phyloP scores from a whole-genome alignment of 1,284 basidiomycete genomes.

The Malassezia nana region DNA sequence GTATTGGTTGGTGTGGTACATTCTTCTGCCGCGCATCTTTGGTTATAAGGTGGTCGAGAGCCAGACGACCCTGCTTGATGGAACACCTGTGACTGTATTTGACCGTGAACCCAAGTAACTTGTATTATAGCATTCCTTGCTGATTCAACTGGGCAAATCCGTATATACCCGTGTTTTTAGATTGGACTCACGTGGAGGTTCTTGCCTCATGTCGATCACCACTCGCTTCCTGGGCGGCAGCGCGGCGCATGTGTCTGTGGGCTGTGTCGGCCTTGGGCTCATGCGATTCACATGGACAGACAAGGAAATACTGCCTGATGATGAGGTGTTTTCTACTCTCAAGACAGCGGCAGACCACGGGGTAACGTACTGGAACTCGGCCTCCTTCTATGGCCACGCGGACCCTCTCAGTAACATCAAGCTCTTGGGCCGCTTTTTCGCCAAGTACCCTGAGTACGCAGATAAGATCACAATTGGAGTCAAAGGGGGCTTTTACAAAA shows the following conservation, averaged over 20 bases:
- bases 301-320: slow-evolving; percentile 51
- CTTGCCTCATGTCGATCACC: neutral
- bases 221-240: slow-evolving; percentile 24
- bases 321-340: slow-evolving; percentile 58
- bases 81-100: slow-evolving; percentile 53
- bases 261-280: slow-evolving; percentile 31
- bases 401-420: slow-evolving; percentile 50
- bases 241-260: slow-evolving; percentile 22
- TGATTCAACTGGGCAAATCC: neutral
- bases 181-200: neutral
- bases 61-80: slow-evolving; percentile 51
- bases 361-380: slow-evolving; percentile 51
- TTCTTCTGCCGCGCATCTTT: slow-evolving; percentile 54
- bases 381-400: slow-evolving; percentile 52
- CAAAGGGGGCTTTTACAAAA: slow-evolving; percentile 51
- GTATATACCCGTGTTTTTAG: neutral
- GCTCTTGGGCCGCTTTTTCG: slow-evolving; percentile 52
- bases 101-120: slow-evolving; percentile 1
- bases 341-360: slow-evolving; percentile 56
- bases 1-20: slow-evolving; percentile 56
- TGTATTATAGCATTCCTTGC: neutral
- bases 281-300: slow-evolving; percentile 32
- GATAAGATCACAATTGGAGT: slow-evolving; percentile 54
- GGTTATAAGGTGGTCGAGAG: slow-evolving; percentile 49
- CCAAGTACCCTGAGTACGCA: slow-evolving; percentile 55